Evolutionary conservation across 495 filamentous ascomycete genomes (phyloP).

Genomic region (Lindgomyces ingoldianus): DNA sequence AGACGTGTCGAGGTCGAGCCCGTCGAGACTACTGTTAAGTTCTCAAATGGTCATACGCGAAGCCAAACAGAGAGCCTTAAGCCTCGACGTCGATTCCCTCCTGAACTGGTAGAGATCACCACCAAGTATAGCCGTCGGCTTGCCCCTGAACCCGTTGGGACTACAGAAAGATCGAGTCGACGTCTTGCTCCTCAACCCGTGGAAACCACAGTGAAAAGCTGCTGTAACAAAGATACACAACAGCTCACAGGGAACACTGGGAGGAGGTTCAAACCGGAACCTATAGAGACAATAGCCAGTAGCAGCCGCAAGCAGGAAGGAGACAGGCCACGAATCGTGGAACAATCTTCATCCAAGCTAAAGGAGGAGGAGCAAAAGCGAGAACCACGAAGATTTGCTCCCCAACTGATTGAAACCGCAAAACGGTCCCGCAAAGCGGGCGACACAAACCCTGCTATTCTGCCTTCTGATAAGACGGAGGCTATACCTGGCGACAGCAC

Average conservation of each 20-base stretch:
- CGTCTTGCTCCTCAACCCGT: slow-evolving; percentile 35
- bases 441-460: slow-evolving; percentile 34
- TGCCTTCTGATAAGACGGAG: slow-evolving; percentile 48
- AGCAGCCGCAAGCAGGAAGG: slow-evolving; percentile 7
- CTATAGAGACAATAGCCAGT: slow-evolving; percentile 28
- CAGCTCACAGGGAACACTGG: slow-evolving; percentile 40
- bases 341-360: background rate
- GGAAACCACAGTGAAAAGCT: slow-evolving; percentile 27
- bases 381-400: slow-evolving; percentile 54
- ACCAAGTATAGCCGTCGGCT: slow-evolving; percentile 51
- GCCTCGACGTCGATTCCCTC: slow-evolving; percentile 51
- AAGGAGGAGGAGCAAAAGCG: slow-evolving; percentile 10
- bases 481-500: slow-evolving; percentile 30
- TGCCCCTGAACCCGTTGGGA: slow-evolving; percentile 18
- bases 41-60: slow-evolving; percentile 33
- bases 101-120: slow-evolving; percentile 62
- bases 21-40: slow-evolving; percentile 40
- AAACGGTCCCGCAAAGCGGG: slow-evolving; percentile 51
- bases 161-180: background rate
- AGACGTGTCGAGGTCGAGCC: slow-evolving; percentile 42
- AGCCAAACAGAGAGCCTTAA: slow-evolving; percentile 13
- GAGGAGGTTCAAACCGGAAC: slow-evolving; percentile 54
- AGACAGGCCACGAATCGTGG: background rate
- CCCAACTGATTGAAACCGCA: slow-evolving; percentile 60
- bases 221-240: slow-evolving; percentile 26